A percentile compares a stretch with the other conserved stretches of the same genome.
Conservation (phyloP, 345 rosid species). For the Erodium maritimum region DNA sequence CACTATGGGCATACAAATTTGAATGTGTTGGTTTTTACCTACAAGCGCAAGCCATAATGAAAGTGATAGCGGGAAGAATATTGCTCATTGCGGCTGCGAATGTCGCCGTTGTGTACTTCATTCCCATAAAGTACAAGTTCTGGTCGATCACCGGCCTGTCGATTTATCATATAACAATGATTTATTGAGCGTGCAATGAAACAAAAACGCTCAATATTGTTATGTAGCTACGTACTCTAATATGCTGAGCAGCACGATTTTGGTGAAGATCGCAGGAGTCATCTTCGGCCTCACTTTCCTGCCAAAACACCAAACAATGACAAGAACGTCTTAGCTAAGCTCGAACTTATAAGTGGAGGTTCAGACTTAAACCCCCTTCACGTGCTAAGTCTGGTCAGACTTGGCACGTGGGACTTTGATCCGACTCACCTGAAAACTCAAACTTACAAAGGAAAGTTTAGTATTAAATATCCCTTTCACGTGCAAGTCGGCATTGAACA, state of each 20-base stretch:
- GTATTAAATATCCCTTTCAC: no score
- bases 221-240: constrained; percentile 54
- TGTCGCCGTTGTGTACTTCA: constrained; percentile 82
- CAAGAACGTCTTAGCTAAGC: no score
- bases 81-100: constrained; percentile 76
- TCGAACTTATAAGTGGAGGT: no score
- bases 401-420: no score
- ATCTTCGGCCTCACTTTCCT: constrained; percentile 6
- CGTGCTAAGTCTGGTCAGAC: no score
- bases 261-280: not conserved
- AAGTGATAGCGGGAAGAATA: constrained; percentile 74
- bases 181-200: not conserved
- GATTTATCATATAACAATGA: not conserved
- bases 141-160: constrained; percentile 86
- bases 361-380: no score
- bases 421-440: no score
- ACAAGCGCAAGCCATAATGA: constrained; percentile 56
- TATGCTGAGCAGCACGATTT: constrained; percentile 14
- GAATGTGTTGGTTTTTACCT: constrained; percentile 31
- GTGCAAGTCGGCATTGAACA: no score
- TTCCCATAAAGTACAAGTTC: constrained; percentile 57
- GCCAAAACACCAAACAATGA: not conserved
- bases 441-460: no score
- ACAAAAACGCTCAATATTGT: no score
- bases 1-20: no score